A percentile compares a stretch with the other conserved stretches of the same genome.
phyloP scores from a whole-genome alignment of 176 grass and related monocot species.

The Triticum monococcum region DNA sequence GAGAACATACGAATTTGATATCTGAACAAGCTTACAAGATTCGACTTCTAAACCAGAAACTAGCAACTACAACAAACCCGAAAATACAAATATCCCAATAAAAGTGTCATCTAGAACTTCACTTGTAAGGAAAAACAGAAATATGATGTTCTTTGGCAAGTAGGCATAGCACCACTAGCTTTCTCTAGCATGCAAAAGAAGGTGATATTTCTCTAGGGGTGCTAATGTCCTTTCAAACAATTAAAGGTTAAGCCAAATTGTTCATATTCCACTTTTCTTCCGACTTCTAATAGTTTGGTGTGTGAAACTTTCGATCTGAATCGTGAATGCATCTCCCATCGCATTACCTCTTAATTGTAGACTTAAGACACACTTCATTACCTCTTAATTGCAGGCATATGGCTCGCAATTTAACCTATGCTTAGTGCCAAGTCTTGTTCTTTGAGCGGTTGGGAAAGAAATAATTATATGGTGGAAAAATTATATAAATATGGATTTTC shows the following conservation, averaged over 20 bases:
- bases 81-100: not conserved
- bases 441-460: not conserved
- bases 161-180: not conserved
- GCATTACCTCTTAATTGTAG: not conserved
- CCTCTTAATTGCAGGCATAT: not conserved
- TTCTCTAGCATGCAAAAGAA: not conserved
- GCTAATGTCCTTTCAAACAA: not conserved
- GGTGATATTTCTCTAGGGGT: not conserved
- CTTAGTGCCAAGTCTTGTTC: not conserved
- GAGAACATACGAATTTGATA: slow-evolving; percentile 5
- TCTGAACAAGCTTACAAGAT: slow-evolving; percentile 13
- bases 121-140: not conserved
- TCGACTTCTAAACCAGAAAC: not conserved
- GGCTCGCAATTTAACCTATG: not conserved
- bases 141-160: not conserved
- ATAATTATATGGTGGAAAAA: not conserved
- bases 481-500: not conserved
- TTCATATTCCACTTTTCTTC: not conserved
- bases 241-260: not conserved
- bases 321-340: not conserved
- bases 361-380: not conserved
- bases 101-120: not conserved
- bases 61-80: not conserved
- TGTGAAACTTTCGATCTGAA: not conserved
- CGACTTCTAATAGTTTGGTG: not conserved